These are phyloP conservation scores for Russula sp. DNA, from an alignment of 768 basidiomycete genomes.

Conservation along the genomic window DNA sequence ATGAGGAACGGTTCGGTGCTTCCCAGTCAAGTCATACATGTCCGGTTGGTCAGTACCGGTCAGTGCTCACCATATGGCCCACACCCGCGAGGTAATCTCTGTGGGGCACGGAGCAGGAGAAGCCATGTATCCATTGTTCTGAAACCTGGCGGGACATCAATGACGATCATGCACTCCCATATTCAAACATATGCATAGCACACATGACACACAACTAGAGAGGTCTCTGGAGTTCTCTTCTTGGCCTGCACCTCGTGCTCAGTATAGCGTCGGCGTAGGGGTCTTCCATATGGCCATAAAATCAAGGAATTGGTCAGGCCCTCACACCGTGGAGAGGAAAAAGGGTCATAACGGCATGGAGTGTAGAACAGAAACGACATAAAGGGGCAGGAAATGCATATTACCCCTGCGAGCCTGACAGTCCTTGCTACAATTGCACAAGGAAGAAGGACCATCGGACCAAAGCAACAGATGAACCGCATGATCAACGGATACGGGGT, in stretches of 20 bases:
- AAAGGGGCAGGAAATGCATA: neutral
- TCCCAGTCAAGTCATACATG: neutral
- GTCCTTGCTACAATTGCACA: neutral
- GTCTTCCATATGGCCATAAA: neutral
- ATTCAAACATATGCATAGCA: neutral
- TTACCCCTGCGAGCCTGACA: neutral
- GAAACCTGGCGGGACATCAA: neutral
- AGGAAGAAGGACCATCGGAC: neutral
- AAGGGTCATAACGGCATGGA: slow-evolving; percentile 1
- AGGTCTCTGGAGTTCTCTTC: neutral
- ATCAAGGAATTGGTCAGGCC: neutral
- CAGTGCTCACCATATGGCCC: neutral
- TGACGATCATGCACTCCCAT: neutral
- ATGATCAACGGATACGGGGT: neutral
- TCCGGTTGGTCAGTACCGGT: neutral
- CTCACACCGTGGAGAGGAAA: neutral
- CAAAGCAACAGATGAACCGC: neutral
- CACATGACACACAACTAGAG: too few relatives aligned
- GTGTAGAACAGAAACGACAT: neutral
- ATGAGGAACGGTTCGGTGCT: neutral
- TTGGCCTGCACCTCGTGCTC: neutral
- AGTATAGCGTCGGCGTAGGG: neutral
- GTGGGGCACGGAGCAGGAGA: neutral
- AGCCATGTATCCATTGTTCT: neutral
- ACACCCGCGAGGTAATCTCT: neutral